A percentile compares a stretch with the other conserved stretches of the same genome.
These are phyloP conservation scores for Fonsecaea multimorphosa DNA, from an alignment of 2,329 filamentous ascomycete species.

Conservation along the genomic window DNA sequence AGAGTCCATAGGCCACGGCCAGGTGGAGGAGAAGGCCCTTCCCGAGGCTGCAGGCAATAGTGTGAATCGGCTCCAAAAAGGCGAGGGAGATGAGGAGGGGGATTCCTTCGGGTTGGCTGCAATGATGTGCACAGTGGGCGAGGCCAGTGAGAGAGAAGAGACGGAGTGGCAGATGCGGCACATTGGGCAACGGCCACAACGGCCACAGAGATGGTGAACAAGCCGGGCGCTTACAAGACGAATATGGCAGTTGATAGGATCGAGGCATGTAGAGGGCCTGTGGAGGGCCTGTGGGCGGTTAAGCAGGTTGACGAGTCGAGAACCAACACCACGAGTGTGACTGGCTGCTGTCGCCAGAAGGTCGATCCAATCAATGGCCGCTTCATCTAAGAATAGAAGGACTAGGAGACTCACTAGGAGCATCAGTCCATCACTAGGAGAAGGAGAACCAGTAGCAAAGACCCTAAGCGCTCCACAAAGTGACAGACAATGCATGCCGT, in stretches of 20 bases:
- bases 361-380: neutral
- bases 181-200: neutral
- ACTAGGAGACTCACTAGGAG: no score
- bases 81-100: conserved; percentile 1
- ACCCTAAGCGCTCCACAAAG: no score
- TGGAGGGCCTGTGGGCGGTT: no score
- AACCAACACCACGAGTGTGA: conserved; percentile 4
- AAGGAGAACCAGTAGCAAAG: neutral
- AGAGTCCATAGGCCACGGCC: conserved; percentile 8
- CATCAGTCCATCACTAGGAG: neutral
- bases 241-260: neutral
- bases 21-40: neutral
- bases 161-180: neutral
- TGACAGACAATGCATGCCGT: neutral
- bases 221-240: conserved; percentile 31
- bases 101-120: conserved; percentile 28
- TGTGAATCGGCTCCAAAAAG: neutral
- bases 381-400: conserved; percentile 14
- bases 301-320: conserved; percentile 14
- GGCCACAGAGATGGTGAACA: conserved; percentile 2
- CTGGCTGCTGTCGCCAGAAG: neutral
- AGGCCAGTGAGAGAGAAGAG: conserved; percentile 20
- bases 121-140: no score
- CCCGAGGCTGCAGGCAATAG: conserved; percentile 20
- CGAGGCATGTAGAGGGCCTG: no score